Conservation (phyloP, 192 early-diverging fungal species). For the Gamsiella multidivaricata region DNA sequence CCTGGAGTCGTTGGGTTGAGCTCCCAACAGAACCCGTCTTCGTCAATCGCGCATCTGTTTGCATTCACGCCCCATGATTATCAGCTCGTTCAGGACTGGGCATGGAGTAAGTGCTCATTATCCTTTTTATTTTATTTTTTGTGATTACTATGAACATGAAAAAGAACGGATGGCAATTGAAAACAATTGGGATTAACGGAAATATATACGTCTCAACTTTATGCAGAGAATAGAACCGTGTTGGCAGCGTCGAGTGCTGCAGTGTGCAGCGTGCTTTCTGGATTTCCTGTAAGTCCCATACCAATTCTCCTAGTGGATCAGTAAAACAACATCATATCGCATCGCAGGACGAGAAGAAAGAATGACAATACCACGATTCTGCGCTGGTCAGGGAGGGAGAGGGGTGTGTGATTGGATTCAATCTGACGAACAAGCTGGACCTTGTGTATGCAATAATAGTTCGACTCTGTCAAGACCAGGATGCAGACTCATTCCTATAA, state of each 20-base stretch:
- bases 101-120: constrained; percentile 39
- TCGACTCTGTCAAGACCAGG: constrained; percentile 96
- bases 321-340: too few species aligned
- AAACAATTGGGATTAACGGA: too few species aligned
- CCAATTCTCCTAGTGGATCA: neutral
- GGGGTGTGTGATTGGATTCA: too few species aligned
- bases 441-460: constrained; percentile 52
- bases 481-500: constrained; percentile 95
- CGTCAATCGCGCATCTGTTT: constrained; percentile 46
- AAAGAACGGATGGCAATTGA: too few species aligned
- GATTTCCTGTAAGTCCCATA: constrained; percentile 66
- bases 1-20: neutral
- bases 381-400: neutral
- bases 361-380: neutral
- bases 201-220: too few species aligned
- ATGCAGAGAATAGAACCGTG: constrained; percentile 70
- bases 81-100: constrained; percentile 32
- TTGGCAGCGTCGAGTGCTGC: constrained; percentile 78
- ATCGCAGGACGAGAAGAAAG: neutral
- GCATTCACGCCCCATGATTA: constrained; percentile 37
- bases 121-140: neutral
- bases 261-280: constrained; percentile 72
- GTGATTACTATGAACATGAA: too few species aligned
- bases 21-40: constrained; percentile 2
- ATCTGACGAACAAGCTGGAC: neutral